A percentile compares a stretch with the other conserved stretches of the same genome.
These are phyloP conservation scores for Jatropha podagrica DNA, from an alignment of 441 rosid species.

Conservation along the genomic window DNA sequence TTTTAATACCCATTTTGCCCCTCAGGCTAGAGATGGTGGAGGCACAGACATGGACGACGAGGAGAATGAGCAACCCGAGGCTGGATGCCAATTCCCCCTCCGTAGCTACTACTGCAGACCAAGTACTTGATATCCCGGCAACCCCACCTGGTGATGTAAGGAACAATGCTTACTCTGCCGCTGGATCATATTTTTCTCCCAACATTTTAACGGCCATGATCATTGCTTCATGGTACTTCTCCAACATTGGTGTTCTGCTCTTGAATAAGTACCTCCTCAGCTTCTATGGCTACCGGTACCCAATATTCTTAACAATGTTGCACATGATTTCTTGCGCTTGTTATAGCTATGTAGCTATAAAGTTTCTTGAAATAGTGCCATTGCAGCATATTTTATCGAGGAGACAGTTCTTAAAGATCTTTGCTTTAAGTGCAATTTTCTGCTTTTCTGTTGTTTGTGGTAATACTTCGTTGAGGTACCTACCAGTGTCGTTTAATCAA, in stretches of 20 bases:
- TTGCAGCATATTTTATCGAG: conserved; percentile 77
- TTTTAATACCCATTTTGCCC: conserved; percentile 15
- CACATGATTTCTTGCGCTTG: conserved; percentile 89
- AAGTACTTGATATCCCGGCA: conserved; percentile 71
- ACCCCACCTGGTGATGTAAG: conserved; percentile 80
- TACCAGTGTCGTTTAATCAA: conserved; percentile 92
- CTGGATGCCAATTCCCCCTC: conserved; percentile 39
- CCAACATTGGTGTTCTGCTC: conserved; percentile 92
- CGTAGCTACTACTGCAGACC: conserved; percentile 44
- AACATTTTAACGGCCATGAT: conserved; percentile 59
- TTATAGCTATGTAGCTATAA: conserved; percentile 76
- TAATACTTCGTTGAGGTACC: conserved; percentile 83
- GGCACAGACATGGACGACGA: conserved; percentile 95
- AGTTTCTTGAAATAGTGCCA: conserved; percentile 72
- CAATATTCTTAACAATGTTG: conserved; percentile 84
- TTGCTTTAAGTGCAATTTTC: conserved; percentile 75
- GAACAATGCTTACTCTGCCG: conserved; percentile 37
- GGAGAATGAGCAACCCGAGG: conserved; percentile 96
- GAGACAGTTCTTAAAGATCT: conserved; percentile 81
- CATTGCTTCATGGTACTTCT: conserved; percentile 83
- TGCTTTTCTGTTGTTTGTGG: conserved; percentile 96
- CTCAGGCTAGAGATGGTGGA: conserved; percentile 64
- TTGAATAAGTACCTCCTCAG: conserved; percentile 91
- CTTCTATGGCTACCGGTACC: conserved; percentile 83
- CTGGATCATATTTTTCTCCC: conserved; percentile 52